Percentiles rank a stretch among this genome's conserved stretches.
phyloP scores from a whole-genome alignment of 257 asterid genomes.

The Solanum pennellii region DNA sequence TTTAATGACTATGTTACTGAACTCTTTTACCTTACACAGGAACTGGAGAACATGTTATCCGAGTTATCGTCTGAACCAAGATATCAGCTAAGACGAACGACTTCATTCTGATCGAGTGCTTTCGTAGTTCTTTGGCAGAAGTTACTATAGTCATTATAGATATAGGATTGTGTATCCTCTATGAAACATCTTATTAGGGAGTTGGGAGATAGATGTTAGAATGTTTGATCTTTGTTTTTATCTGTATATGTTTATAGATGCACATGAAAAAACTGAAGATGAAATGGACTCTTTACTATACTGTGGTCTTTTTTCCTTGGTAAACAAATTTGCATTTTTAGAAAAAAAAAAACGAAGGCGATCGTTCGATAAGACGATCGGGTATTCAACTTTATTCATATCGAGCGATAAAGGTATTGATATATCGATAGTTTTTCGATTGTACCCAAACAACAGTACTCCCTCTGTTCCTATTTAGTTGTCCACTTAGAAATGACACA shows the following conservation, averaged over 20 bases:
- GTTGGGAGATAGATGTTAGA: background rate
- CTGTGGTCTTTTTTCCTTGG: background rate
- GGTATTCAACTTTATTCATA: too few relatives aligned
- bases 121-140: background rate
- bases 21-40: slow-evolving; percentile 30
- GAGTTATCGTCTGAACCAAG: slow-evolving; percentile 31
- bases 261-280: background rate
- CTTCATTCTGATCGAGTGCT: slow-evolving; percentile 31
- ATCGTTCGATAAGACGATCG: too few relatives aligned
- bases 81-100: slow-evolving; percentile 73
- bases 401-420: background rate
- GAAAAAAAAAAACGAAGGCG: background rate
- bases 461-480: too few relatives aligned
- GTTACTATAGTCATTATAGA: background rate
- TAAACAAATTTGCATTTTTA: background rate
- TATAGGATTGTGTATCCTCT: background rate
- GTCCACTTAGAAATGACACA: too few relatives aligned
- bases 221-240: background rate
- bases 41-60: slow-evolving; percentile 26
- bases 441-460: background rate
- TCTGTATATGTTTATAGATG: background rate
- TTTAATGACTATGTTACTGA: background rate
- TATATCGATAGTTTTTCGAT: background rate
- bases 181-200: background rate
- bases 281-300: background rate